Conservation (phyloP, 331 rosid species). For the Prunus yedoensis region DNA sequence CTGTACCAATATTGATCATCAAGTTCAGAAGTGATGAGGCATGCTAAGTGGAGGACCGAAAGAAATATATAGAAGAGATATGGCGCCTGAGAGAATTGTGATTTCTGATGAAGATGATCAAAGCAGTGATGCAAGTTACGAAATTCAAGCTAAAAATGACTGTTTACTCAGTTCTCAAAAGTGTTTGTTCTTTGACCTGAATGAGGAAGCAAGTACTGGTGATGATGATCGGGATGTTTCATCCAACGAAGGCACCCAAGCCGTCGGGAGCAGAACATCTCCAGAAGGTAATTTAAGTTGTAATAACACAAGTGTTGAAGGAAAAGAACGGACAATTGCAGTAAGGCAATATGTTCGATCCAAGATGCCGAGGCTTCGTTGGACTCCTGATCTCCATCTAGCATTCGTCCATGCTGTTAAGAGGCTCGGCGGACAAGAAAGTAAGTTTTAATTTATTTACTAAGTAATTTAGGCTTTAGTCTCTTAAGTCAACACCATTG, state of each 20-base stretch:
- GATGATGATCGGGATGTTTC: neutral
- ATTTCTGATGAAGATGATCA: slow-evolving; percentile 1
- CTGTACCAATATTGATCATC: no score
- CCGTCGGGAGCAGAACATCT: neutral
- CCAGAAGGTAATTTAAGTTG: slow-evolving; percentile 13
- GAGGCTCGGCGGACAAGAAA: slow-evolving; percentile 33
- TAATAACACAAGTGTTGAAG: slow-evolving; percentile 17
- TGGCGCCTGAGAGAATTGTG: slow-evolving; percentile 19
- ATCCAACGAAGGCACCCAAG: neutral
- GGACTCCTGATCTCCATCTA: slow-evolving; percentile 55
- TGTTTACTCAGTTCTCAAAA: neutral
- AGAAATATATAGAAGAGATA: neutral
- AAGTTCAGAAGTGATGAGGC: no score
- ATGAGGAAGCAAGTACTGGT: slow-evolving; percentile 29
- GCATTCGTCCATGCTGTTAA: slow-evolving; percentile 41
- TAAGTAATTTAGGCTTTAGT: no score
- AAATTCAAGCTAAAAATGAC: slow-evolving; percentile 11
- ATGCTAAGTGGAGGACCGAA: no score
- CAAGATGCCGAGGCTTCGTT: slow-evolving; percentile 50
- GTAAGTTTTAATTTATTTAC: slow-evolving; percentile 17
- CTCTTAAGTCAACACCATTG: no score
- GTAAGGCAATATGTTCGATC: slow-evolving; percentile 46
- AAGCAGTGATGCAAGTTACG: slow-evolving; percentile 8
- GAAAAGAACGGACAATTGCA: slow-evolving; percentile 8
- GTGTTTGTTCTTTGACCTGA: slow-evolving; percentile 29